These are phyloP conservation scores for Xylariaceae sp. DNA, from an alignment of 2,329 filamentous ascomycete genomes.

Conservation along the genomic window DNA sequence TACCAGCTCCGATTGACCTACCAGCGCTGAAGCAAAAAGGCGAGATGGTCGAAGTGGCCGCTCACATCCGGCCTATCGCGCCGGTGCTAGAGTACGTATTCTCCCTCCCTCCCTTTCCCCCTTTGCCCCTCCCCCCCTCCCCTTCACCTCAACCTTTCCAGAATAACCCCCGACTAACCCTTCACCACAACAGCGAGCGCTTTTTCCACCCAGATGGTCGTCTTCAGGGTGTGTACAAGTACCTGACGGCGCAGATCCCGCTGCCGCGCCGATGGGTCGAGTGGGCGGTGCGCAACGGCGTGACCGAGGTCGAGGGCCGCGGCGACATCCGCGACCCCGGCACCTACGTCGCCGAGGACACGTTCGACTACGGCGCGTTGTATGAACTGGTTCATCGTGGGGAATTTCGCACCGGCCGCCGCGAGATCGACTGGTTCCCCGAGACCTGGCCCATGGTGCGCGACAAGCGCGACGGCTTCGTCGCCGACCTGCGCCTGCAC, in stretches of 20 bases:
- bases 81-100: conserved; percentile 12
- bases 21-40: too few species aligned
- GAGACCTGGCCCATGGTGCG: conserved; percentile 10
- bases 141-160: neutral
- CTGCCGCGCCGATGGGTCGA: conserved; percentile 19
- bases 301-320: conserved; percentile 11
- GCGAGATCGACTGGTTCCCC: conserved; percentile 10
- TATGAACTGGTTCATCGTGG: conserved; percentile 9
- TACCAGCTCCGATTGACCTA: too few species aligned
- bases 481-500: conserved; percentile 3
- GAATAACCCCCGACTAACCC: too few species aligned
- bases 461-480: neutral
- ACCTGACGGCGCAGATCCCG: conserved; percentile 24
- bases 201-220: conserved; percentile 25
- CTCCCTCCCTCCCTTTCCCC: neutral
- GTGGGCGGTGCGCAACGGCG: conserved; percentile 16
- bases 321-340: conserved; percentile 11
- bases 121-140: neutral
- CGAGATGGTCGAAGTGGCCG: too few species aligned
- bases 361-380: conserved; percentile 17
- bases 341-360: conserved; percentile 15
- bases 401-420: conserved; percentile 2
- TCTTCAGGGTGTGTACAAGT: conserved; percentile 16
- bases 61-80: conserved; percentile 5
- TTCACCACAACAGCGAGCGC: neutral